Conservation (phyloP, 2,329 filamentous ascomycete genomes). For the Diaporthe citriasiana region DNA sequence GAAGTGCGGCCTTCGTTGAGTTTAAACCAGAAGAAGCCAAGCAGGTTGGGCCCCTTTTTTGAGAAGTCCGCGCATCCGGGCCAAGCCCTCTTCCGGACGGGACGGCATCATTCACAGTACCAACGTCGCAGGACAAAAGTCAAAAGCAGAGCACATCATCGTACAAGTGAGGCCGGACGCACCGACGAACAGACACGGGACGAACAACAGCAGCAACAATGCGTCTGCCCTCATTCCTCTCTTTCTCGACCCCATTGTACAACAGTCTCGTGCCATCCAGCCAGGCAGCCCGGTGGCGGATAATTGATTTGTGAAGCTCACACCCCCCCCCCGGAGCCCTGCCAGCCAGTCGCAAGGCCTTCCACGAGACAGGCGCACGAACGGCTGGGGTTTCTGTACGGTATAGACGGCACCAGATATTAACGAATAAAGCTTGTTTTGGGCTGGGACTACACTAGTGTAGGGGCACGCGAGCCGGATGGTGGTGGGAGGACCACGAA, state of each 20-base stretch:
- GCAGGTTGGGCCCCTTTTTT: neutral
- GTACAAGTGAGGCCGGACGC: neutral
- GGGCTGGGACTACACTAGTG: neutral
- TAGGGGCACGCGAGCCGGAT: neutral
- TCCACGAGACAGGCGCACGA: constrained; percentile 4
- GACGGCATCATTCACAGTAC: neutral
- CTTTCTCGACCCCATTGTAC: neutral
- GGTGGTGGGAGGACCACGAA: neutral
- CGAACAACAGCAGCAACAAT: neutral
- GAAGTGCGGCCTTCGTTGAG: neutral
- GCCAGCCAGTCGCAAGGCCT: constrained; percentile 7
- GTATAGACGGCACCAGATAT: constrained; percentile 9
- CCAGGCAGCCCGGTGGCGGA: neutral
- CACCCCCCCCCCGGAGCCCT: neutral
- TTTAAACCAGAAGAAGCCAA: neutral
- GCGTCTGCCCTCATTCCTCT: neutral
- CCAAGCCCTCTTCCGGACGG: neutral
- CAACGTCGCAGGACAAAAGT: constrained; percentile 11
- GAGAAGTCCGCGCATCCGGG: neutral
- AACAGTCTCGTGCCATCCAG: neutral
- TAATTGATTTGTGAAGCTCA: neutral
- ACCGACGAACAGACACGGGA: neutral
- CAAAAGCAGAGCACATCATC: neutral
- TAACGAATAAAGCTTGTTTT: constrained; percentile 30
- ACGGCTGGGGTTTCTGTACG: neutral